A percentile compares a stretch with the other conserved stretches of the same genome.
Evolutionary conservation across 2,329 filamentous ascomycete species (phyloP).

Genomic region (Colletotrichum magnum): DNA sequence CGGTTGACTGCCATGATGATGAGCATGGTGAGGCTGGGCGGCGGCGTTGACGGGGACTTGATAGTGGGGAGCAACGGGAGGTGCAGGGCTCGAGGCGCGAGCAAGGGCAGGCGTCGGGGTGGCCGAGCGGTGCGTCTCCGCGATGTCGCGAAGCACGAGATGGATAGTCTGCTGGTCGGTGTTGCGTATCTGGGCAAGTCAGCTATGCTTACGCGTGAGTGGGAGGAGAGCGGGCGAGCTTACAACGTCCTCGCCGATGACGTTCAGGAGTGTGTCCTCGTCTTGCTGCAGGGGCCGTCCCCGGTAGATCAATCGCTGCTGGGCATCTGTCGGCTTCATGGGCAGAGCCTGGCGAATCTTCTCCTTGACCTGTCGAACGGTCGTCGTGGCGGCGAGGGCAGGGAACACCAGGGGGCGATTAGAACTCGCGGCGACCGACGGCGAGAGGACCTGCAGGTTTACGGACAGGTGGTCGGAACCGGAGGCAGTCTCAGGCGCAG

Average conservation of each 20-base stretch:
- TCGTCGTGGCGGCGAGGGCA: conserved; percentile 63
- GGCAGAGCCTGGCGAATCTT: conserved; percentile 68
- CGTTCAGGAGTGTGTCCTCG: conserved; percentile 67
- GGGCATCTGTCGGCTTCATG: conserved; percentile 65
- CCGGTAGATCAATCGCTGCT: conserved; percentile 73
- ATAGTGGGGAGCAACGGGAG: conserved; percentile 39
- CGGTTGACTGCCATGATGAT: conserved; percentile 47
- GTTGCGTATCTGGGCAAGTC: conserved; percentile 36
- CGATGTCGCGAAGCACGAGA: conserved; percentile 62
- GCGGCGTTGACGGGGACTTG: conserved; percentile 38
- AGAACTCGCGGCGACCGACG: conserved; percentile 64
- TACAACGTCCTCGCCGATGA: conserved; percentile 71
- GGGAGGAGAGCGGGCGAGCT: conserved; percentile 43
- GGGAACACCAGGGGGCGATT: conserved; percentile 65
- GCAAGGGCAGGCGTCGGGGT: conserved; percentile 45
- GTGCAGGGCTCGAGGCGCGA: conserved; percentile 44
- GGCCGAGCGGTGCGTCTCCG: conserved; percentile 46
- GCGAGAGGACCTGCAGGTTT: conserved; percentile 72
- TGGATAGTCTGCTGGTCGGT: conserved; percentile 65
- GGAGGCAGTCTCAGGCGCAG: conserved; percentile 44
- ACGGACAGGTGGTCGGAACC: conserved; percentile 57
- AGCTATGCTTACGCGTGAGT: conserved; percentile 15
- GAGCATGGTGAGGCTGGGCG: conserved; percentile 44
- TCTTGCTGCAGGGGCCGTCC: conserved; percentile 70
- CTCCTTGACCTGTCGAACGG: conserved; percentile 70